Evolutionary conservation across 768 basidiomycete species (phyloP), one percentile per base, ranked within the genome.

Genomic region (Trametopsis cervina): DNA sequence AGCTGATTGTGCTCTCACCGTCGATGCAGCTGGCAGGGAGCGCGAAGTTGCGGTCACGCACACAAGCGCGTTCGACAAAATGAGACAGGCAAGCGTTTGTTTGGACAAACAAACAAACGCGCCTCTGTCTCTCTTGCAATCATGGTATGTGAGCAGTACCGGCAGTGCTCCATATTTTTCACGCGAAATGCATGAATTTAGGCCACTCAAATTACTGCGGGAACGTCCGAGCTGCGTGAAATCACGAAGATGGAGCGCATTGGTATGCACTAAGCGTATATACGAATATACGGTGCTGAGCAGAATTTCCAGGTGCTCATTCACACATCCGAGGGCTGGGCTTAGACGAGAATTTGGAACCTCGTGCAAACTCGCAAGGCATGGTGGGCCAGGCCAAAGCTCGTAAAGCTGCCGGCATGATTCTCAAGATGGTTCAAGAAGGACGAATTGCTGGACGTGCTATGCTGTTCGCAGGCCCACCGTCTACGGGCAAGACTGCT

Each of bases 331-430:
- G 83, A 46, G 96, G 96, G 2, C 76, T 98, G 25, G 96, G 96
- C 0, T 80, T 98, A 39, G 94, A 97, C 56, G 89, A 91, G 54
- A 71, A 85, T 54, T 77, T 98, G 50, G 93, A 97, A 66, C 93
- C 95, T 12, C 80, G 93, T 17, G 78, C 74, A 26, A 89, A 83
- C 63, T 79, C 87, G 0, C 91, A 98, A 62, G 96, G 96, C 3
- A 96, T 99, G 83, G 95, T 99, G 21, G 96, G 96, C 0, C 96
- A 99, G 63, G 88, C 74, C 2, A 92, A 93, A 62, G 96, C 96
- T 18, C 82, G 96, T 38, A 96, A 96, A 66, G 95, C 96, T 0
- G 96, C 95, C 0, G 96, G 96, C 2, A 87, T 98, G 76, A 92
- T 97, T 52, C 77, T 98, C 59, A 94, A 87, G 69, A 95, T 99